Evolutionary conservation across 371 early-diverging fungal species (phyloP), one percentile per base, ranked within the genome.

Genomic region (Zychaea mexicana): DNA sequence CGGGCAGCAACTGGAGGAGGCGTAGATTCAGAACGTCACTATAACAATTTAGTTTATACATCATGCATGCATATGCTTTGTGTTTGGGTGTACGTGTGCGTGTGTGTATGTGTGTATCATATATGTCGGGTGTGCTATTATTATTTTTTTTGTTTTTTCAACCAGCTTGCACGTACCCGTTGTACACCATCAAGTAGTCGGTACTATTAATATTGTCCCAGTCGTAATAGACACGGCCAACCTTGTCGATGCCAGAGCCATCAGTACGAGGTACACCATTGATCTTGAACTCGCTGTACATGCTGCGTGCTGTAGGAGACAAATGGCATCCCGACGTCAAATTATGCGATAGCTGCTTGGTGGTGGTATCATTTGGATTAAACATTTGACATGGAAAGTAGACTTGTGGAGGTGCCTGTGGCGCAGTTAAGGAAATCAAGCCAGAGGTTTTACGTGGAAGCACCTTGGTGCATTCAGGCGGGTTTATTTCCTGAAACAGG

Each of bases 361-460:
- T 19, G 9, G 68, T 71, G 7, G 85, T 74, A 32, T 69, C 65
- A 65, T 82, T 82, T 26, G 85, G 77, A 65, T 78, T 77, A 21
- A 79, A 76, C 52, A 86, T 69, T 24, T 81, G 81, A 62, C 93
- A 93, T 8, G 93, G 93, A 70, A 92, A 93, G 54, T 89, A 90
- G 13, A 83, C 79, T 39, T 71, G 64, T 57, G 79, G 83, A 32
- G 67, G 55, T 13, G 22, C 42, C 9, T 26, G 57, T 32, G 17
- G 26, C n/a, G 57, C 67, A 57, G 53, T 84, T 74, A 8, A 54
- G 38, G 60, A 47, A 4, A 27, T 19, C 27, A 26, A 24, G 19
- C 61, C 21, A 19, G 56, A 27, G 6, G 19, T 24, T 31, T 62
- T 52, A 0, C 52, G 55, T 2, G 36, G 38, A 31, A 62, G 73